Evolutionary conservation across 352 stramenopile species (phyloP).

Genomic region (Globisporangium nodosum): DNA sequence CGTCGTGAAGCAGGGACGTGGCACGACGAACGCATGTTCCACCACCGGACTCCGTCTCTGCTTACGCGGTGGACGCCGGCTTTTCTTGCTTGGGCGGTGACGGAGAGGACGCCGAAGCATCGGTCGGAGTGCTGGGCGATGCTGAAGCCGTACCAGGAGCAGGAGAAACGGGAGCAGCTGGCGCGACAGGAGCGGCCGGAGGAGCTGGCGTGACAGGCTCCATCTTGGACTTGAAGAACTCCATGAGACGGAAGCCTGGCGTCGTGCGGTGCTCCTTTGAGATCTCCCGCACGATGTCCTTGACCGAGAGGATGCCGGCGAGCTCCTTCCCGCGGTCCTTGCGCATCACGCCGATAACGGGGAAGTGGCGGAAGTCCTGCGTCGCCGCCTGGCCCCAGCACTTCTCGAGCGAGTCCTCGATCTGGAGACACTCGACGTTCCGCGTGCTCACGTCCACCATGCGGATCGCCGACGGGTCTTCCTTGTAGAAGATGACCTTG

Average conservation of each 20-base stretch:
- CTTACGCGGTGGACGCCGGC: too few relatives aligned
- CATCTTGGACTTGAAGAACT: conserved; percentile 83
- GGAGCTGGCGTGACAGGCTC: conserved; percentile 29
- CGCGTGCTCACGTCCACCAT: conserved; percentile 61
- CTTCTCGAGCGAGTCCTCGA: conserved; percentile 74
- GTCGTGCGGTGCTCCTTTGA: conserved; percentile 70
- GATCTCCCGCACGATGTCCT: conserved; percentile 84
- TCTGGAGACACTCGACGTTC: conserved; percentile 52
- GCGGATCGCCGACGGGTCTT: conserved; percentile 47
- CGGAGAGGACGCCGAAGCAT: too few relatives aligned
- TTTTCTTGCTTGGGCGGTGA: too few relatives aligned
- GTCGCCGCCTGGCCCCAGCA: conserved; percentile 67
- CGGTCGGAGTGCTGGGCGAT: too few relatives aligned
- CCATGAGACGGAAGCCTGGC: conserved; percentile 73
- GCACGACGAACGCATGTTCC: too few relatives aligned
- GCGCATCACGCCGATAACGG: conserved; percentile 67
- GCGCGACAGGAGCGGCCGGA: not conserved
- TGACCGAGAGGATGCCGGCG: conserved; percentile 76
- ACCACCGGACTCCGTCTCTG: too few relatives aligned
- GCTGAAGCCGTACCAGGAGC: too few relatives aligned
- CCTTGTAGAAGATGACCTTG: conserved; percentile 69
- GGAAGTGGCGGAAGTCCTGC: conserved; percentile 77
- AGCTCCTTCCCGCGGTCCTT: conserved; percentile 79
- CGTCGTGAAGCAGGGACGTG: too few relatives aligned
- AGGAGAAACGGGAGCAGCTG: not conserved